Evolutionary conservation across 192 early-diverging fungal genomes (phyloP).

Genomic region (Dissophora globulifera): DNA sequence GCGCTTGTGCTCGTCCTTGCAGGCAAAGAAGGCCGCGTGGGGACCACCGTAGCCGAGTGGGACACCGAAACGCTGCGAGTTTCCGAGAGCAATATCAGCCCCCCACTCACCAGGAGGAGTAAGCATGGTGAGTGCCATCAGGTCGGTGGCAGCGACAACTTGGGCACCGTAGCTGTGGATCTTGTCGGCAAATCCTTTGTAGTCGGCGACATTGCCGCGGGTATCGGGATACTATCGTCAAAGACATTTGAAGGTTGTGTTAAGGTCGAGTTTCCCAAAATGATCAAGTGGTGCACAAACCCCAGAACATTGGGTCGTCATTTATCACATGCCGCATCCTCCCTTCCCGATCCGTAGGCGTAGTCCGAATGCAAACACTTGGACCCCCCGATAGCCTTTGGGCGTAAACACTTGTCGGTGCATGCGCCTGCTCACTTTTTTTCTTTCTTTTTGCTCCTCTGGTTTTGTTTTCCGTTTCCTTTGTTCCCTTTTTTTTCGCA

Average conservation of each 20-base stretch:
- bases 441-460: constrained; percentile 1
- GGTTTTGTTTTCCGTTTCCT: too few relatives aligned
- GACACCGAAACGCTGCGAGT: constrained; percentile 98
- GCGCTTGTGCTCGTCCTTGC: constrained; percentile 91
- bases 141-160: constrained; percentile 92
- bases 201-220: constrained; percentile 87
- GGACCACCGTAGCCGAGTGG: constrained; percentile 99
- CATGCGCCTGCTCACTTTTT: neutral
- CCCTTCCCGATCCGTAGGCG: neutral
- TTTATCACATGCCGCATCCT: constrained; percentile 7
- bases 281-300: neutral
- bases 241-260: too few relatives aligned
- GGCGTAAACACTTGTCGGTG: neutral
- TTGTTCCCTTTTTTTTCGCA: too few relatives aligned
- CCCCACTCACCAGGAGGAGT: constrained; percentile 96
- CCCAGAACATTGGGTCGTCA: neutral
- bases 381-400: neutral
- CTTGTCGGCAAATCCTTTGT: constrained; percentile 78
- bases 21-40: constrained; percentile 99
- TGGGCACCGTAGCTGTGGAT: constrained; percentile 86
- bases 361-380: neutral
- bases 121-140: constrained; percentile 91
- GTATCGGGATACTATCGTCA: constrained; percentile 97
- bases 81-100: constrained; percentile 98
- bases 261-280: too few relatives aligned